phyloP scores from a whole-genome alignment of 2,329 filamentous ascomycete species.

The Cladosporium colombiae region DNA sequence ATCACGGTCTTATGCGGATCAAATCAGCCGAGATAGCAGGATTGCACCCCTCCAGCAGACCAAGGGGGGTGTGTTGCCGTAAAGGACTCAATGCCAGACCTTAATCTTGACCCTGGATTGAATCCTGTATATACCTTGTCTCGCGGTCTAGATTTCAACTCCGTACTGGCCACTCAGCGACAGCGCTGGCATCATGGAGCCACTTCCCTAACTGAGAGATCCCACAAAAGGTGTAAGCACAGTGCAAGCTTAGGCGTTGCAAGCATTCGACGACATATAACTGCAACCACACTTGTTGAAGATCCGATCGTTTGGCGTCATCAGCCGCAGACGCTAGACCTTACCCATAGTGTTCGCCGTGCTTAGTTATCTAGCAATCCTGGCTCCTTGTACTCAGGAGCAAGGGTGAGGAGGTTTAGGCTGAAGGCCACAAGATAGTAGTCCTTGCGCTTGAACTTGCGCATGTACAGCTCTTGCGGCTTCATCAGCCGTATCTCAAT shows the following conservation, averaged over 20 bases:
- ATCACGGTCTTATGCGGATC: not conserved
- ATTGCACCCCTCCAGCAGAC: not conserved
- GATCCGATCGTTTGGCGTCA: not conserved
- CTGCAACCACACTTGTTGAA: not conserved
- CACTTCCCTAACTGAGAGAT: not conserved
- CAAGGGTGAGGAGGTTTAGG: not conserved
- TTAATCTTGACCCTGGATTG: not conserved
- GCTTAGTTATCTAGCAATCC: not conserved
- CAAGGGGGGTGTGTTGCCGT: not conserved
- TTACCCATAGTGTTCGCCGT: not conserved
- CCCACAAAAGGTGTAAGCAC: not conserved
- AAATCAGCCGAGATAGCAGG: not conserved
- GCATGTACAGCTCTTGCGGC: not conserved
- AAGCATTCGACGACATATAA: not conserved
- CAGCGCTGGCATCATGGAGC: not conserved
- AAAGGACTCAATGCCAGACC: not conserved
- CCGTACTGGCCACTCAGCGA: not conserved
- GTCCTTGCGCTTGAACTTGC: not conserved
- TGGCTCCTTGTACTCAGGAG: not conserved
- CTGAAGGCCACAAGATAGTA: not conserved
- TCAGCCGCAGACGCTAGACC: not conserved
- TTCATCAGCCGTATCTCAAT: not conserved
- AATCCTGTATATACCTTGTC: not conserved
- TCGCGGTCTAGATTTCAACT: not conserved
- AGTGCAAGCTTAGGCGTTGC: not conserved